Conservation (phyloP, 2,329 filamentous ascomycete species). For the Sporothrix dimorphospora region DNA sequence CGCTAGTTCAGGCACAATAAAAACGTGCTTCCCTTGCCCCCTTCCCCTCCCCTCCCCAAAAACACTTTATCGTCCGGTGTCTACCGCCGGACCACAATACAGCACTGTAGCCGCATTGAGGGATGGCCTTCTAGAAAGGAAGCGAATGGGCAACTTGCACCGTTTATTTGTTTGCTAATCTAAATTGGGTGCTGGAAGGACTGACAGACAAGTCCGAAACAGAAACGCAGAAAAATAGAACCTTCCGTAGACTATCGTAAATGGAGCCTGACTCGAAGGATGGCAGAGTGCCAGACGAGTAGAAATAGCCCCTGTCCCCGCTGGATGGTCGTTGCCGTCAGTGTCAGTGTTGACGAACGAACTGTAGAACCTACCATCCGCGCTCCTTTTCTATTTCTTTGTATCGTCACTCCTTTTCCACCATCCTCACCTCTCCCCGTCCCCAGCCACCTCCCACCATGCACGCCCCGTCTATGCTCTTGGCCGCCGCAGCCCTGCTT, state of each 20-base stretch:
- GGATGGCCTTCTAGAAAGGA: not conserved
- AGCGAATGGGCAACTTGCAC: not conserved
- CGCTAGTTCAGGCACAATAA: not conserved
- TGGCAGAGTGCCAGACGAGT: not conserved
- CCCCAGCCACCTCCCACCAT: not conserved
- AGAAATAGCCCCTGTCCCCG: not conserved
- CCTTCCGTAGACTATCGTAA: not conserved
- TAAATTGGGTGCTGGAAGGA: not conserved
- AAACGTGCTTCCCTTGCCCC: not conserved
- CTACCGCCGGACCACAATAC: not conserved
- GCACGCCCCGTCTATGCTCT: constrained; percentile 13
- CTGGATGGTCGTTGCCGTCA: not conserved
- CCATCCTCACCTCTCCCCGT: not conserved
- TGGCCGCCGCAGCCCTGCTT: constrained; percentile 11
- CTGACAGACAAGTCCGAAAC: not conserved
- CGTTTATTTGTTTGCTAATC: not conserved
- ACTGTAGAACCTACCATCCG: not conserved
- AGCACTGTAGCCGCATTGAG: not conserved
- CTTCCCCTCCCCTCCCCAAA: not conserved
- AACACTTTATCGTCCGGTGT: not conserved
- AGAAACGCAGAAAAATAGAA: not conserved
- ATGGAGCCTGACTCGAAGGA: not conserved
- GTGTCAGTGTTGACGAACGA: not conserved
- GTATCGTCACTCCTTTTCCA: not conserved
- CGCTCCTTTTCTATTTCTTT: not conserved